A percentile compares a stretch with the other conserved stretches of the same genome.
Conservation (phyloP, 2,329 filamentous ascomycete species). For the Huntiella abstrusa region DNA sequence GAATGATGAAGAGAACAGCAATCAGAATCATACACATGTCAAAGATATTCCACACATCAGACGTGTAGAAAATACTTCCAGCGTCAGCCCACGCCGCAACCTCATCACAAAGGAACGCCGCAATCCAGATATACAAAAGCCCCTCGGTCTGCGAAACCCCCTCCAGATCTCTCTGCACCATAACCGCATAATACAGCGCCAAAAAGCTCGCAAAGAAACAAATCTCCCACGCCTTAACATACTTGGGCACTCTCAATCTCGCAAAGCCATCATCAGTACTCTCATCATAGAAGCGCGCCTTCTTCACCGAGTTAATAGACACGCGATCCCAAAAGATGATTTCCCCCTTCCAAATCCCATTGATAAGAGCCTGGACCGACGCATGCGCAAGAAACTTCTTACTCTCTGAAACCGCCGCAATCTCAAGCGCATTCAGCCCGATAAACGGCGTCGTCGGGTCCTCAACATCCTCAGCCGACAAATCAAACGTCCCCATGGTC, state of each 20-base stretch:
- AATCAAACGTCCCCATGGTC: conserved; percentile 27
- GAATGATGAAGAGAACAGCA: conserved; percentile 48
- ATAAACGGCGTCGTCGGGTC: conserved; percentile 56
- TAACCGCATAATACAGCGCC: conserved; percentile 67
- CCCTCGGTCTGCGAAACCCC: conserved; percentile 51
- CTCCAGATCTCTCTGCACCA: conserved; percentile 51
- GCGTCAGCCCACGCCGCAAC: conserved; percentile 72
- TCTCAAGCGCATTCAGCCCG: conserved; percentile 70
- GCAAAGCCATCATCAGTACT: conserved; percentile 53
- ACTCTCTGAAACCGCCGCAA: conserved; percentile 61
- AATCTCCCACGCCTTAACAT: conserved; percentile 70
- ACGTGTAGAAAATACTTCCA: conserved; percentile 67
- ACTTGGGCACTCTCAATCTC: conserved; percentile 58
- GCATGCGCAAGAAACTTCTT: conserved; percentile 72
- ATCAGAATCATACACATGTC: conserved; percentile 57
- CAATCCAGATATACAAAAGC: conserved; percentile 68
- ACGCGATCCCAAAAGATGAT: conserved; percentile 75
- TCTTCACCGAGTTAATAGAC: conserved; percentile 54
- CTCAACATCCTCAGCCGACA: conserved; percentile 26
- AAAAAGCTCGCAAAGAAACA: conserved; percentile 63
- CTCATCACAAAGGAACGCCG: conserved; percentile 75
- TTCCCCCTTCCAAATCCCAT: conserved; percentile 70
- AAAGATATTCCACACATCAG: conserved; percentile 66
- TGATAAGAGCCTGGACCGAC: conserved; percentile 65
- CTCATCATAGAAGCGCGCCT: conserved; percentile 55